phyloP scores from a whole-genome alignment of 495 filamentous ascomycete species.

The Hypoxylon perforatum region DNA sequence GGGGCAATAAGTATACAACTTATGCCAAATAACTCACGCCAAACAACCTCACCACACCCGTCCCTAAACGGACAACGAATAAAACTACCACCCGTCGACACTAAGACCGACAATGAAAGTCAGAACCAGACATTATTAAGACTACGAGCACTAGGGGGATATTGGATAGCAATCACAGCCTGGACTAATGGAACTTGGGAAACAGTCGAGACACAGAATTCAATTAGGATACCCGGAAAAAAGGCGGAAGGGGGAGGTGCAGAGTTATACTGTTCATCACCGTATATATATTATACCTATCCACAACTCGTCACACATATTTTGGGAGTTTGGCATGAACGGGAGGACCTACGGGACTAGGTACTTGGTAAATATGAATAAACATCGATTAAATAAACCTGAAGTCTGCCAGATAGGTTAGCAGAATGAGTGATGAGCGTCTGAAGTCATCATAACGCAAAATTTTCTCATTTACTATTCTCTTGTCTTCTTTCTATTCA shows the following conservation, averaged over 20 bases:
- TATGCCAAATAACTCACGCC: not conserved
- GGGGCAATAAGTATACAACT: not conserved
- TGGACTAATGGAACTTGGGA: constrained; percentile 1
- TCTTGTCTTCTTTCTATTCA: too few relatives aligned
- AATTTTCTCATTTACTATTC: too few relatives aligned
- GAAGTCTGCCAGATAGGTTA: not conserved
- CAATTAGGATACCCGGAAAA: constrained; percentile 36
- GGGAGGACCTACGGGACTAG: not conserved
- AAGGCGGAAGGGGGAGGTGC: constrained; percentile 8
- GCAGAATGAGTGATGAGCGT: too few relatives aligned
- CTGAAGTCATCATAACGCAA: too few relatives aligned
- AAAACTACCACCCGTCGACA: not conserved
- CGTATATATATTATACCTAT: constrained; percentile 16
- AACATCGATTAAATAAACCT: not conserved
- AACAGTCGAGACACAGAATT: constrained; percentile 14
- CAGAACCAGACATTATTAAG: constrained; percentile 12
- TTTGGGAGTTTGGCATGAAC: constrained; percentile 20
- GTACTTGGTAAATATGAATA: constrained; percentile 13
- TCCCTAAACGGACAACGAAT: not conserved
- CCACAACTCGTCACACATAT: constrained; percentile 16
- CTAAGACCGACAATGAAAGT: not conserved
- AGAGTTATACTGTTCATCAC: constrained; percentile 17
- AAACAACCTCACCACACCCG: not conserved
- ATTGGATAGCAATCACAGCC: not conserved
- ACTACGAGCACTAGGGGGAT: constrained; percentile 3